Percentiles rank a stretch among this genome's conserved stretches.
phyloP scores from a whole-genome alignment of 2,329 filamentous ascomycete species.

The Botrytis tulipae region DNA sequence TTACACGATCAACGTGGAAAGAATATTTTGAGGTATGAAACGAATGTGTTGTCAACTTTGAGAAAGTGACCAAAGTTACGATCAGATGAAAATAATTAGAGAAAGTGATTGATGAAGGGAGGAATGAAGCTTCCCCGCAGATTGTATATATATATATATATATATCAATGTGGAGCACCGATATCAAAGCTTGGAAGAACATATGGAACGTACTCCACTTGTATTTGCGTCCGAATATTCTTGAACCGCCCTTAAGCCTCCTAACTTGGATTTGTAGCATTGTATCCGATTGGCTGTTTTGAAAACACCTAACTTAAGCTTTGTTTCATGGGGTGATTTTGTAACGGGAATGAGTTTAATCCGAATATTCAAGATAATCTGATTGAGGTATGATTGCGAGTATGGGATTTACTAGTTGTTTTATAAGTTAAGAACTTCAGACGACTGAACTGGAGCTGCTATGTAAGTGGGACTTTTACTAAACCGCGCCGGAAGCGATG shows the following conservation, averaged over 20 bases:
- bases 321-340: neutral
- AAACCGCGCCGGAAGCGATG: neutral
- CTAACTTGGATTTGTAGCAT: neutral
- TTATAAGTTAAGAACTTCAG: neutral
- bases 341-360: neutral
- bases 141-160: slow-evolving; percentile 4
- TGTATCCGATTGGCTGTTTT: neutral
- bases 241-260: neutral
- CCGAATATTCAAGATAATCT: neutral
- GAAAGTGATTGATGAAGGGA: slow-evolving; percentile 1
- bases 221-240: neutral
- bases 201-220: neutral
- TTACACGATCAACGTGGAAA: slow-evolving; percentile 17
- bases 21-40: neutral
- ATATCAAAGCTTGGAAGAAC: neutral
- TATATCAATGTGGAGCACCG: neutral
- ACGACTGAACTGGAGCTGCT: neutral
- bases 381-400: neutral
- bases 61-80: neutral
- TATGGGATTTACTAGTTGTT: neutral
- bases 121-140: neutral
- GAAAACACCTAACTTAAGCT: neutral
- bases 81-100: neutral
- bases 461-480: neutral
- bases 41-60: neutral